A percentile compares a stretch with the other conserved stretches of the same genome.
Evolutionary conservation across 2,329 filamentous ascomycete genomes (phyloP).

Genomic region (Lojkania enalia): DNA sequence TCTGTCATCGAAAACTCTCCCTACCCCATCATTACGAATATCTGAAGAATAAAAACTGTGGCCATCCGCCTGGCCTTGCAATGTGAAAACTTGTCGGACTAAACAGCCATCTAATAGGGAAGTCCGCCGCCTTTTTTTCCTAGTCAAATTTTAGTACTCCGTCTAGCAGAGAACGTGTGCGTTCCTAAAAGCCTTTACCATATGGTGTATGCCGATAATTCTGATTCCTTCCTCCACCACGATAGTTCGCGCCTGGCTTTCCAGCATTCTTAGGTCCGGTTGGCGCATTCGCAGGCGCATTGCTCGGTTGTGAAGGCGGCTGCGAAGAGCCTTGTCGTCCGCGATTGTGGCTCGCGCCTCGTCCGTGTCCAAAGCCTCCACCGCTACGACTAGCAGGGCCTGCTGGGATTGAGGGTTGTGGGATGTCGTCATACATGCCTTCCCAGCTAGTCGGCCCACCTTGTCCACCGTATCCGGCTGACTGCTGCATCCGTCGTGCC

Average conservation of each 20-base stretch:
- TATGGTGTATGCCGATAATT: constrained; percentile 39
- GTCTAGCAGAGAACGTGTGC: too few species aligned
- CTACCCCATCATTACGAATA: too few species aligned
- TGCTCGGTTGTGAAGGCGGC: constrained; percentile 45
- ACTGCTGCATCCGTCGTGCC: constrained; percentile 56
- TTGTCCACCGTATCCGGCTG: constrained; percentile 51
- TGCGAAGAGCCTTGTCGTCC: constrained; percentile 44
- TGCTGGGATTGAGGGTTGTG: constrained; percentile 70
- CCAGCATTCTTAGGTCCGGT: constrained; percentile 96
- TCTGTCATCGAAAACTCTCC: too few species aligned
- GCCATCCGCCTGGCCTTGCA: too few species aligned
- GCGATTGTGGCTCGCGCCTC: constrained; percentile 12
- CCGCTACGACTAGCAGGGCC: constrained; percentile 51
- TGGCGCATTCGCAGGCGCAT: constrained; percentile 76
- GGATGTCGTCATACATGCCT: constrained; percentile 96
- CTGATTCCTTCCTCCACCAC: constrained; percentile 68
- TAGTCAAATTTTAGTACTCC: too few species aligned
- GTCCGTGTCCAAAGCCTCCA: constrained; percentile 42
- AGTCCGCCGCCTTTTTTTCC: too few species aligned
- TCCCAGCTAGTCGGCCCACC: constrained; percentile 87
- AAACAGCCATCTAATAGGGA: too few species aligned
- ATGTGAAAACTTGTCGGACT: too few species aligned
- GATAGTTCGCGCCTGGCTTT: constrained; percentile 87
- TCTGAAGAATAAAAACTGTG: too few species aligned
- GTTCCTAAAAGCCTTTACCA: constrained; percentile 13